Percentiles rank a stretch among this genome's conserved stretches.
Conservation (phyloP, 2,329 filamentous ascomycete species). For the Cladobotryum mycophilum region DNA sequence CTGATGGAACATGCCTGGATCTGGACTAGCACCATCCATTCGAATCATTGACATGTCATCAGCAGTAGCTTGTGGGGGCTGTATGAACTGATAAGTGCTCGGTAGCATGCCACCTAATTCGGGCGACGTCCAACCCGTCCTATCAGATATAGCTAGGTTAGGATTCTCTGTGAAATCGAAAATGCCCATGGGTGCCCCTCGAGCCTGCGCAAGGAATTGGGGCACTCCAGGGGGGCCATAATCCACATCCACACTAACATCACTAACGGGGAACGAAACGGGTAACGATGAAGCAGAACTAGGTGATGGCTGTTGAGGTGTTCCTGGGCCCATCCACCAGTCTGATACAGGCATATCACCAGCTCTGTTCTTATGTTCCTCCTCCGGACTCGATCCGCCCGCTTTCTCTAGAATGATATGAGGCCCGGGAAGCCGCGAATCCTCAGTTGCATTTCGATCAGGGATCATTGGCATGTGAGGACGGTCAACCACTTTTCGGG, state of each 20-base stretch:
- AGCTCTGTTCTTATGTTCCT: slow-evolving; percentile 14
- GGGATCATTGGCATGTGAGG: slow-evolving; percentile 9
- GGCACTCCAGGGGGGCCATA: slow-evolving; percentile 22
- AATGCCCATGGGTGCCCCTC: slow-evolving; percentile 15
- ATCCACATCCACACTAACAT: slow-evolving; percentile 15
- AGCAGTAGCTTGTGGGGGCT: background rate
- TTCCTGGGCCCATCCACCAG: slow-evolving; percentile 12
- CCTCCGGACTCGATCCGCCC: slow-evolving; percentile 15
- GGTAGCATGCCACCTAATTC: slow-evolving; percentile 16
- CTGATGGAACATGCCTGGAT: slow-evolving; percentile 18
- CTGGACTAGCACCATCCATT: slow-evolving; percentile 10
- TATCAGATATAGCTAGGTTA: slow-evolving; percentile 17
- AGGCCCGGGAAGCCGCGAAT: slow-evolving; percentile 18
- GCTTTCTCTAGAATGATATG: slow-evolving; percentile 20
- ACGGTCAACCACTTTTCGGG: slow-evolving; percentile 22
- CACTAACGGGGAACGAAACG: slow-evolving; percentile 7
- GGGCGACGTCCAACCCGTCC: slow-evolving; percentile 11
- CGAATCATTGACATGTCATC: slow-evolving; percentile 14
- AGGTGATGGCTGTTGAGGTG: slow-evolving; percentile 6
- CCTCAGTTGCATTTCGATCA: slow-evolving; percentile 11
- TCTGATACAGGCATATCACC: slow-evolving; percentile 18
- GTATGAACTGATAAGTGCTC: slow-evolving; percentile 10
- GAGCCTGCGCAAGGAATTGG: slow-evolving; percentile 22
- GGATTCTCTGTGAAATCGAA: slow-evolving; percentile 16
- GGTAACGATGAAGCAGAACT: slow-evolving; percentile 4